Evolutionary conservation across 2,329 filamentous ascomycete species (phyloP).

Genomic region (Exophiala sp.): DNA sequence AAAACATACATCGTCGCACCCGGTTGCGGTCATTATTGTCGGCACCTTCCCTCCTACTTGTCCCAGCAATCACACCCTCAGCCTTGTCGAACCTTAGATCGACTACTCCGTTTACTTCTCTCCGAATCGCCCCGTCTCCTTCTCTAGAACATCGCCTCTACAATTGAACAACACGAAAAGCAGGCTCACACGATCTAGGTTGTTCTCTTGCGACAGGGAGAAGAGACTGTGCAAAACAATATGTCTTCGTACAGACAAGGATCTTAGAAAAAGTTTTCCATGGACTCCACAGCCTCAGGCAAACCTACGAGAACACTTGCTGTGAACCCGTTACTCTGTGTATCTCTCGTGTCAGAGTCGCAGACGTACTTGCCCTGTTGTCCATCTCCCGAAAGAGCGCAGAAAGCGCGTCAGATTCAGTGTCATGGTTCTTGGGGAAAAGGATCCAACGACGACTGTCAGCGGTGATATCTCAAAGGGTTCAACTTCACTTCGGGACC

Average conservation of each 20-base stretch:
- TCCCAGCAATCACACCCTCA: no score
- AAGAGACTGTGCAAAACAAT: conserved; percentile 7
- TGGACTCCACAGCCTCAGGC: conserved; percentile 20
- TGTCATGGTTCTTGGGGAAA: conserved; percentile 26
- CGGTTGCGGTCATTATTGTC: no score
- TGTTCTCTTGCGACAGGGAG: not conserved
- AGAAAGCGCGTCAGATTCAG: conserved; percentile 8
- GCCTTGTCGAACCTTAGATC: no score
- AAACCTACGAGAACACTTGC: conserved; percentile 9
- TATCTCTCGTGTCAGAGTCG: not conserved
- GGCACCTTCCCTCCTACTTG: no score
- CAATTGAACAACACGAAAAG: no score
- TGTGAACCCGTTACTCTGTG: conserved; percentile 12
- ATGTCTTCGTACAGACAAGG: conserved; percentile 15
- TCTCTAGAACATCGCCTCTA: no score
- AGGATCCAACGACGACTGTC: conserved; percentile 22
- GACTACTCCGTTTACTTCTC: no score
- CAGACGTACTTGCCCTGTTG: not conserved
- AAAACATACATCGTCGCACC: no score
- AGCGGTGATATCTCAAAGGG: conserved; percentile 23
- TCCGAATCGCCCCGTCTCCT: no score
- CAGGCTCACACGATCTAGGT: not conserved
- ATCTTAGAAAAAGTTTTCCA: conserved; percentile 22
- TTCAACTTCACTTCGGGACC: conserved; percentile 18
- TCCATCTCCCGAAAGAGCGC: not conserved